phyloP scores from a whole-genome alignment of 192 early-diverging fungal species.

The Lobulomyces angularis region DNA sequence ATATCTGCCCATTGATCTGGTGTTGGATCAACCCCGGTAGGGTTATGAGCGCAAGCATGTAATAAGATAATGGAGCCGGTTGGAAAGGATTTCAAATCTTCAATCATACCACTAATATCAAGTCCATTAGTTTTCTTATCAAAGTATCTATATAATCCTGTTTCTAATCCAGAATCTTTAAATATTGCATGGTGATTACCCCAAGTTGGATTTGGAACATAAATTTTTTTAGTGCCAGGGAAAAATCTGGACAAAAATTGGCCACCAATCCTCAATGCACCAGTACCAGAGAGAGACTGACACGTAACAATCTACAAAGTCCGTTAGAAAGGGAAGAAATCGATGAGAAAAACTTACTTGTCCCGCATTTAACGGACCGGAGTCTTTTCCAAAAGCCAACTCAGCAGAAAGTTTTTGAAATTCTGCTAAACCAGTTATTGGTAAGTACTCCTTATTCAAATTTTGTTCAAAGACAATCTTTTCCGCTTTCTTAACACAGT shows the following conservation, averaged over 20 bases:
- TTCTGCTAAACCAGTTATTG: conserved; percentile 77
- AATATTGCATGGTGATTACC: conserved; percentile 95
- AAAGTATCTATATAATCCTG: conserved; percentile 86
- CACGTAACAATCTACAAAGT: conserved; percentile 55
- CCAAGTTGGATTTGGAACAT: conserved; percentile 90
- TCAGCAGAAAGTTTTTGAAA: conserved; percentile 73
- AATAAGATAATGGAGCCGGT: conserved; percentile 79
- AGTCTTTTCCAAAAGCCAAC: conserved; percentile 75
- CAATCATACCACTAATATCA: conserved; percentile 82
- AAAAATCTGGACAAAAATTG: conserved; percentile 73
- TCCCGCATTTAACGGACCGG: conserved; percentile 48
- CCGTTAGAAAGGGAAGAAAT: neutral
- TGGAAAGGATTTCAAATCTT: conserved; percentile 79
- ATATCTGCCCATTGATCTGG: conserved; percentile 84
- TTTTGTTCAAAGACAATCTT: conserved; percentile 43
- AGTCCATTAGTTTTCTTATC: conserved; percentile 86
- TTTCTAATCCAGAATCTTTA: conserved; percentile 75
- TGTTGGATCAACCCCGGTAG: conserved; percentile 96
- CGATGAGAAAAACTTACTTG: conserved; percentile 27
- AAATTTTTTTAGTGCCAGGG: conserved; percentile 71
- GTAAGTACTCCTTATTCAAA: conserved; percentile 93
- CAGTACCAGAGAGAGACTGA: conserved; percentile 97
- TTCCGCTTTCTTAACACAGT: conserved; percentile 77
- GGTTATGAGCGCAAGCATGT: conserved; percentile 99
- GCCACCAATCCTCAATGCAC: conserved; percentile 86